Conservation (phyloP, 768 basidiomycete genomes). For the Hebeloma cylindrosporum region DNA sequence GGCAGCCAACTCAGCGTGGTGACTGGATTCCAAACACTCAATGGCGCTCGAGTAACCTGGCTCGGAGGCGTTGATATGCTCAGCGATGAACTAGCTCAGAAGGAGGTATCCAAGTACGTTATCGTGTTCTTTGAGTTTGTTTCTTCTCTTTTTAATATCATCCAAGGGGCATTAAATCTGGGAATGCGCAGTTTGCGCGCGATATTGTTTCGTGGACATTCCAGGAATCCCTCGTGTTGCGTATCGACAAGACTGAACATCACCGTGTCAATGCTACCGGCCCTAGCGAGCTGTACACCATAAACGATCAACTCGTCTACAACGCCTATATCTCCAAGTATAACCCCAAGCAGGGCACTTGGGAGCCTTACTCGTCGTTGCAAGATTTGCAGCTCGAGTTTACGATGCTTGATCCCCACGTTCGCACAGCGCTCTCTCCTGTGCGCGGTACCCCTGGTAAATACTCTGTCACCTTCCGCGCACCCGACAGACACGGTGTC, state of each 20-base stretch:
- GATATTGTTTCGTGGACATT: slow-evolving; percentile 90
- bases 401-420: slow-evolving; percentile 97
- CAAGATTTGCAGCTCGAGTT: slow-evolving; percentile 91
- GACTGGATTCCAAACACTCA: slow-evolving; percentile 84
- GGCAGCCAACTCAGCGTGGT: slow-evolving; percentile 78
- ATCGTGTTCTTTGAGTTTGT: background rate
- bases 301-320: slow-evolving; percentile 83
- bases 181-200: slow-evolving; percentile 71
- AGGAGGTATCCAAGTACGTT: slow-evolving; percentile 61
- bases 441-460: slow-evolving; percentile 56
- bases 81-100: slow-evolving; percentile 70
- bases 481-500: slow-evolving; percentile 95
- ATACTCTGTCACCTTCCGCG: slow-evolving; percentile 83
- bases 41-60: slow-evolving; percentile 77
- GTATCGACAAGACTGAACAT: slow-evolving; percentile 75
- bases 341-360: slow-evolving; percentile 51
- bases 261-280: slow-evolving; percentile 63
- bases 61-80: slow-evolving; percentile 81
- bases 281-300: slow-evolving; percentile 76
- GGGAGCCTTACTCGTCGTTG: slow-evolving; percentile 72
- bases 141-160: too few relatives aligned
- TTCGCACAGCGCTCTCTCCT: slow-evolving; percentile 75
- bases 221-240: slow-evolving; percentile 79
- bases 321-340: slow-evolving; percentile 71
- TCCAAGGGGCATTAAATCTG: slow-evolving; percentile 65